These are phyloP conservation scores for Inga laurina DNA, from an alignment of 306 rosid species.

Conservation along the genomic window DNA sequence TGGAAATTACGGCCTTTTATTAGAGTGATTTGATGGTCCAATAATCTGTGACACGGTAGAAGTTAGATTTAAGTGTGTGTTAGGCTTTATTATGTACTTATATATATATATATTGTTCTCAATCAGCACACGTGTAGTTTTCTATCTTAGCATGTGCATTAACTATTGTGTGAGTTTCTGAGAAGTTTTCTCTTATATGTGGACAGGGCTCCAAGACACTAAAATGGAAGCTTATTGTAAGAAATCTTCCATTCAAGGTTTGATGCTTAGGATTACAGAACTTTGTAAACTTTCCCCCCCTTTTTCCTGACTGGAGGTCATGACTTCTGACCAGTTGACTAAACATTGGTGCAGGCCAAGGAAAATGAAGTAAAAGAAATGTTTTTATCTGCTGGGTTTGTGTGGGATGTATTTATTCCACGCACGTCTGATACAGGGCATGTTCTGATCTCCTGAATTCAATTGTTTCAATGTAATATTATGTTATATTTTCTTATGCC, in stretches of 20 bases:
- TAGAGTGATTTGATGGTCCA: slow-evolving; percentile 20
- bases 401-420: slow-evolving; percentile 90
- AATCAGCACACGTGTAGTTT: slow-evolving; percentile 12
- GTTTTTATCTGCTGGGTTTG: slow-evolving; percentile 78
- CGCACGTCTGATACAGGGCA: slow-evolving; percentile 77
- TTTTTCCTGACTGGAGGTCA: slow-evolving; percentile 21
- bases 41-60: slow-evolving; percentile 9
- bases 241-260: slow-evolving; percentile 98
- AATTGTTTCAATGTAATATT: slow-evolving; percentile 9
- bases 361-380: slow-evolving; percentile 60
- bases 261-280: slow-evolving; percentile 9
- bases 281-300: background rate
- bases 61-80: slow-evolving; percentile 5
- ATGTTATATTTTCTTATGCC: slow-evolving; percentile 17
- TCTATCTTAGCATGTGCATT: slow-evolving; percentile 1
- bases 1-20: background rate
- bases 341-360: slow-evolving; percentile 61
- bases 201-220: slow-evolving; percentile 91
- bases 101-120: slow-evolving; percentile 15
- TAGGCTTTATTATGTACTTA: slow-evolving; percentile 3
- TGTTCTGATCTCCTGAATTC: slow-evolving; percentile 16
- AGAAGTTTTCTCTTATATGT: slow-evolving; percentile 30
- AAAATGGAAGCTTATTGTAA: slow-evolving; percentile 89
- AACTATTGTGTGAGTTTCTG: slow-evolving; percentile 31
- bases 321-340: slow-evolving; percentile 39